A percentile compares a stretch with the other conserved stretches of the same genome.
These are phyloP conservation scores for Helianthus tuberosus DNA, from an alignment of 129 eudicot species.

Conservation along the genomic window DNA sequence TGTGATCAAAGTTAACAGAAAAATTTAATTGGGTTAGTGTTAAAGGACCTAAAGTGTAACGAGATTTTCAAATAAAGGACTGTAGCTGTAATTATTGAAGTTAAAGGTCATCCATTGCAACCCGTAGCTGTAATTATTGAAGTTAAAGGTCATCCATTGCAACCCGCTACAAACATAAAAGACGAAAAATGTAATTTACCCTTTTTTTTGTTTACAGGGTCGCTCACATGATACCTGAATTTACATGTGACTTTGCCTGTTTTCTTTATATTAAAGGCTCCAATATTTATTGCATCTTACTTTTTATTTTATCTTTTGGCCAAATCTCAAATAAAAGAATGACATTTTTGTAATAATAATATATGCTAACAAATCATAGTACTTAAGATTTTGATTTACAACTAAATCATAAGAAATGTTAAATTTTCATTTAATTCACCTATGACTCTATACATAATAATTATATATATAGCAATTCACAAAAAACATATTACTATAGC, in stretches of 20 bases:
- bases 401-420: neutral
- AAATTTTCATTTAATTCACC: neutral
- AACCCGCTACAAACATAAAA: too few relatives aligned
- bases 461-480: too few relatives aligned
- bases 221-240: constrained; percentile 12
- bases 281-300: constrained; percentile 1
- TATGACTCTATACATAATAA: neutral
- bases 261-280: constrained; percentile 2
- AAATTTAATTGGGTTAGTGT: too few relatives aligned
- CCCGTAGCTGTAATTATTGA: too few relatives aligned
- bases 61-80: too few relatives aligned
- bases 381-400: neutral
- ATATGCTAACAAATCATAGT: neutral
- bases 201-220: neutral
- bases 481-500: too few relatives aligned
- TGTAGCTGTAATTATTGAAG: too few relatives aligned
- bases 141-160: too few relatives aligned
- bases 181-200: too few relatives aligned
- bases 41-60: too few relatives aligned
- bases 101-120: too few relatives aligned
- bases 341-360: neutral
- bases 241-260: constrained; percentile 19
- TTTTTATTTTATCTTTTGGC: constrained; percentile 6
- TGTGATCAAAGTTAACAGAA: too few relatives aligned
- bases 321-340: neutral